Conservation (phyloP, 371 early-diverging fungal species). For the Actinomucor elegans region DNA sequence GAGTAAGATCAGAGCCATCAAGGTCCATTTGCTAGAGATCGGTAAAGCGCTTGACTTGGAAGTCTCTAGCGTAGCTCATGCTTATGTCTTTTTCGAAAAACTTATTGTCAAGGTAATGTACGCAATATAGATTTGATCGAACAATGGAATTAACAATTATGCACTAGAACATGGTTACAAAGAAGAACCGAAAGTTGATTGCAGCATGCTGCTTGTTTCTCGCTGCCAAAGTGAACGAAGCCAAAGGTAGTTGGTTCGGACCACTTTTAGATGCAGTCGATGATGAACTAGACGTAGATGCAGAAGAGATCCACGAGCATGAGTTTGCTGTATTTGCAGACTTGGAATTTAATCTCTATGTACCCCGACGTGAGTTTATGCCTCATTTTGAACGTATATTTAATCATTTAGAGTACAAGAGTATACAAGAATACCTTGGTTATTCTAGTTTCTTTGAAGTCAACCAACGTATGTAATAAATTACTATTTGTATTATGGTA, state of each 20-base stretch:
- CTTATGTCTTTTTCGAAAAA: conserved; percentile 94
- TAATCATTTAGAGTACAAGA: conserved; percentile 39
- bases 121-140: background rate
- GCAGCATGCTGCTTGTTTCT: conserved; percentile 81
- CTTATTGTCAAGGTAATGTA: conserved; percentile 71
- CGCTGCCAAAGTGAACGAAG: conserved; percentile 85
- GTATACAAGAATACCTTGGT: conserved; percentile 56
- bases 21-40: conserved; percentile 59
- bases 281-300: conserved; percentile 66
- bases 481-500: background rate
- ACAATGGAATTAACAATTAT: background rate
- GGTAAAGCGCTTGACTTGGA: conserved; percentile 68
- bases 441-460: conserved; percentile 44
- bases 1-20: conserved; percentile 77
- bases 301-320: conserved; percentile 76
- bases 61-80: conserved; percentile 85
- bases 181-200: conserved; percentile 77
- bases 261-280: conserved; percentile 43
- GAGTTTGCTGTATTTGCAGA: conserved; percentile 87
- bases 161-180: conserved; percentile 64
- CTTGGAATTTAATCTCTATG: conserved; percentile 82
- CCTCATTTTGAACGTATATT: conserved; percentile 87
- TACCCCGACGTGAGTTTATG: conserved; percentile 78
- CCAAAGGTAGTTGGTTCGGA: conserved; percentile 60
- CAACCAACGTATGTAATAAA: conserved; percentile 10